Evolutionary conservation across 805 yeast species (phyloP).

Genomic region (Saturnispora silvae): DNA sequence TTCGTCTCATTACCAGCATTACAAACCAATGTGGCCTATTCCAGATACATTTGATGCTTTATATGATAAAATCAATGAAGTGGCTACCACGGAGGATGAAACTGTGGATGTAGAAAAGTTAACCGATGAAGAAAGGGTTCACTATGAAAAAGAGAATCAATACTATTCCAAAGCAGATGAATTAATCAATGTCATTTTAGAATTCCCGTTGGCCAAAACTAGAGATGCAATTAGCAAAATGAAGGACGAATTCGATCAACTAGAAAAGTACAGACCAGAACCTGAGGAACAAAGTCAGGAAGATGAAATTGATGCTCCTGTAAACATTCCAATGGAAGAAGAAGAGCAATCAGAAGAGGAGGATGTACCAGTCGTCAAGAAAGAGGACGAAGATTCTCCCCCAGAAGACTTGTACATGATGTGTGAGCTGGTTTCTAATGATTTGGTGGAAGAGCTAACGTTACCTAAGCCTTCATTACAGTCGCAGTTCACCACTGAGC

Average conservation of each 20-base stretch:
- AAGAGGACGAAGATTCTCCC: not conserved
- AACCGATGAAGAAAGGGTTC: conserved; percentile 17
- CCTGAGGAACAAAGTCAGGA: not conserved
- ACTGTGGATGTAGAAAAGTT: conserved; percentile 19
- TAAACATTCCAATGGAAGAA: not conserved
- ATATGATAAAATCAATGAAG: conserved; percentile 8
- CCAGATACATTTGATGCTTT: conserved; percentile 26
- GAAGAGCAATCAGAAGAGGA: conserved; percentile 3
- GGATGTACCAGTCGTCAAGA: not conserved
- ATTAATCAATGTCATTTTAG: conserved; percentile 42
- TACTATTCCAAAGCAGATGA: conserved; percentile 54
- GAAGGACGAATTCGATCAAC: conserved; percentile 12
- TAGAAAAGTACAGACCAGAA: conserved; percentile 6
- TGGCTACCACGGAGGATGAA: conserved; percentile 12
- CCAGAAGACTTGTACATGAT: conserved; percentile 6
- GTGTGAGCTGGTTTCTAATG: conserved; percentile 5
- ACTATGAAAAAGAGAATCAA: conserved; percentile 37
- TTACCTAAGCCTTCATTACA: conserved; percentile 11
- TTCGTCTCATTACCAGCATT: conserved; percentile 54
- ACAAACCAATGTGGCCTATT: conserved; percentile 27
- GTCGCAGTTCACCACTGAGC: conserved; percentile 19
- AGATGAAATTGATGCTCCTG: too few relatives aligned
- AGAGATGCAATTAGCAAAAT: conserved; percentile 20
- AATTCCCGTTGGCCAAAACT: conserved; percentile 31
- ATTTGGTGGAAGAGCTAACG: conserved; percentile 1